Percentiles rank a stretch among this genome's conserved stretches.
These are phyloP conservation scores for Amanita muscaria DNA, from an alignment of 768 basidiomycete species.

Conservation along the genomic window DNA sequence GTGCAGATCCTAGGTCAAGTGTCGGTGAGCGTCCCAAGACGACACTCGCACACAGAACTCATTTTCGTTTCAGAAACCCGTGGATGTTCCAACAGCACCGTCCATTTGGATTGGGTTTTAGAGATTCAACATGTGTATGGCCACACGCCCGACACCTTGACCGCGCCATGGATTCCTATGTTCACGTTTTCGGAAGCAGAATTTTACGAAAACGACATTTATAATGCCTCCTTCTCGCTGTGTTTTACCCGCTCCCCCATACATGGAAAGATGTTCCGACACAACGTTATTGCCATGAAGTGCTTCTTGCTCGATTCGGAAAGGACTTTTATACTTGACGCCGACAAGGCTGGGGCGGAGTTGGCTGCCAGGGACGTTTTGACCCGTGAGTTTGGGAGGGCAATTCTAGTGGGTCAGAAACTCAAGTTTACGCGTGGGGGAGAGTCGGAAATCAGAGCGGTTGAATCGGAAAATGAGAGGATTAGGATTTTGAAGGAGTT, in stretches of 20 bases:
- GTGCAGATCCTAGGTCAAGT: conserved; percentile 3
- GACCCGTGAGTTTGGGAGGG: neutral
- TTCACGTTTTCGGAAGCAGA: conserved; percentile 24
- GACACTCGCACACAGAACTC: too few species aligned
- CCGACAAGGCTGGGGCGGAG: neutral
- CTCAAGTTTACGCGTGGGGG: neutral
- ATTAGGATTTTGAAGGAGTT: conserved; percentile 7
- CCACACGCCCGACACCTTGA: neutral
- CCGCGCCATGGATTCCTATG: conserved; percentile 16
- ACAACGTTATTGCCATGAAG: conserved; percentile 19
- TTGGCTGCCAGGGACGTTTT: neutral
- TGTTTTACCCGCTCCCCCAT: conserved; percentile 15
- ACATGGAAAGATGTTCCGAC: conserved; percentile 16
- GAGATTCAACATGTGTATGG: conserved; percentile 10
- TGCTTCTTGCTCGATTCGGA: conserved; percentile 19
- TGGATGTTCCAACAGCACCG: too few species aligned
- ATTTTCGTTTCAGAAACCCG: too few species aligned
- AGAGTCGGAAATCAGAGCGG: neutral
- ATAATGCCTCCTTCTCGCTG: conserved; percentile 15
- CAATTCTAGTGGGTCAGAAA: neutral
- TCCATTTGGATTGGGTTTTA: too few species aligned
- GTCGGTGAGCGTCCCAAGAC: conserved; percentile 1
- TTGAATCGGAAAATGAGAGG: neutral
- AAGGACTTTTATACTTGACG: neutral
- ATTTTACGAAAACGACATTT: conserved; percentile 16